These are phyloP conservation scores for Petunia secreta DNA, from an alignment of 257 asterid species.

Conservation along the genomic window DNA sequence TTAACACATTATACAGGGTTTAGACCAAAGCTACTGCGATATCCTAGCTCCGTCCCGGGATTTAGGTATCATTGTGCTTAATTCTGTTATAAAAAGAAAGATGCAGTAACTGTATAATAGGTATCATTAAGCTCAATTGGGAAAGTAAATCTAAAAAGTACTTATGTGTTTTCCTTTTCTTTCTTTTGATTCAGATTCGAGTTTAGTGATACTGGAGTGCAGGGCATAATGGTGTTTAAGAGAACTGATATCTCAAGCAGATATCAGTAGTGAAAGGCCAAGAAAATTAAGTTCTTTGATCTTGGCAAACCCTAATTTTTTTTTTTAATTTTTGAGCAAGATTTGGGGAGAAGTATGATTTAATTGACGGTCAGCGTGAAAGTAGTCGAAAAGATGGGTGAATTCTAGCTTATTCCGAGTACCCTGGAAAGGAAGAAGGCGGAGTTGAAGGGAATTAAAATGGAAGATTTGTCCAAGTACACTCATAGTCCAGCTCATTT, in stretches of 20 bases:
- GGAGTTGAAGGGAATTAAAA: constrained; percentile 31
- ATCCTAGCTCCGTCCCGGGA: background rate
- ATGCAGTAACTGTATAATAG: background rate
- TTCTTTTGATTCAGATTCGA: constrained; percentile 38
- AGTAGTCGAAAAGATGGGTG: constrained; percentile 29
- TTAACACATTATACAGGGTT: too few species aligned
- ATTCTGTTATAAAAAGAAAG: background rate
- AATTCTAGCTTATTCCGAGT: constrained; percentile 36
- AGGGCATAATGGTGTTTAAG: constrained; percentile 31
- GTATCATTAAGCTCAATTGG: background rate
- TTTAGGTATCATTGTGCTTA: background rate
- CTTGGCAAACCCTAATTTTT: constrained; percentile 34
- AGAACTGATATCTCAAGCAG: constrained; percentile 26
- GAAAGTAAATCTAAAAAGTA: background rate
- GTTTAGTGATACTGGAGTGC: constrained; percentile 32
- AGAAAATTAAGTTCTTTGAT: constrained; percentile 23
- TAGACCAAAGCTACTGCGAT: too few species aligned
- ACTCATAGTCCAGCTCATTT: constrained; percentile 86
- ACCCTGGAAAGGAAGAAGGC: constrained; percentile 31
- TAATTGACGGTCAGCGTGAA: background rate
- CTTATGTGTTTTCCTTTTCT: constrained; percentile 1
- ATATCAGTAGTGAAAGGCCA: constrained; percentile 21
- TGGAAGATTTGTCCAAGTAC: constrained; percentile 89
- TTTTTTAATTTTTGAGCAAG: constrained; percentile 27
- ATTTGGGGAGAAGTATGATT: constrained; percentile 12